These are phyloP conservation scores for Cadophora malorum DNA, from an alignment of 2,329 filamentous ascomycete genomes.

Conservation along the genomic window DNA sequence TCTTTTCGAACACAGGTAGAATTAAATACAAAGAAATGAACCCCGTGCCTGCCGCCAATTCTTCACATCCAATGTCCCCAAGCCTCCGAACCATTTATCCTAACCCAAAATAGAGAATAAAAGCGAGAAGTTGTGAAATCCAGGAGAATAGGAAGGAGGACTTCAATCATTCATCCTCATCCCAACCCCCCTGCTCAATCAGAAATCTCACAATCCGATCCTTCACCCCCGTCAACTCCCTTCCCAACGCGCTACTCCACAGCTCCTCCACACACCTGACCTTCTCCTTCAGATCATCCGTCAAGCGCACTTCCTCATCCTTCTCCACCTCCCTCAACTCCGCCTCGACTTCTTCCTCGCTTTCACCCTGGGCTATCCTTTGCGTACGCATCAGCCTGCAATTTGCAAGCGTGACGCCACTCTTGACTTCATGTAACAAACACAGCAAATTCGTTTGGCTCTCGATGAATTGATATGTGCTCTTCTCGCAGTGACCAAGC, in stretches of 20 bases:
- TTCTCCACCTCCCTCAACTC: slow-evolving; percentile 62
- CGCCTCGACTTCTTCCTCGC: slow-evolving; percentile 48
- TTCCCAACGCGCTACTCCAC: slow-evolving; percentile 87
- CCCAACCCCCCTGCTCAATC: slow-evolving; percentile 83
- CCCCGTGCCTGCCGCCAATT: not conserved
- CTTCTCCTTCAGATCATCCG: slow-evolving; percentile 90
- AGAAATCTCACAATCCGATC: slow-evolving; percentile 76
- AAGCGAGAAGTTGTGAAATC: too few species aligned
- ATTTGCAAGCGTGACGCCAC: slow-evolving; percentile 74
- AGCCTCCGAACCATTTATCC: not conserved
- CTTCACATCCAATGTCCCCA: not conserved
- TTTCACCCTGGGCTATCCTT: slow-evolving; percentile 49
- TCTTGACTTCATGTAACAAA: slow-evolving; percentile 87
- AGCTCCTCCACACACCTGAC: slow-evolving; percentile 89
- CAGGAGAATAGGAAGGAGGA: not conserved
- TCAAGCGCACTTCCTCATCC: slow-evolving; percentile 75
- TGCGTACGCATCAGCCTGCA: slow-evolving; percentile 72
- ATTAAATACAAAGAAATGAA: slow-evolving; percentile 18
- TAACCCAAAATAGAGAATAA: not conserved
- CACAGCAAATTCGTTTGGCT: slow-evolving; percentile 90
- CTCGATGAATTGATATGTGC: slow-evolving; percentile 96
- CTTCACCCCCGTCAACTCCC: slow-evolving; percentile 75
- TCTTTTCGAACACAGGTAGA: slow-evolving; percentile 4
- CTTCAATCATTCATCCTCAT: slow-evolving; percentile 48
- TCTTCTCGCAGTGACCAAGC: slow-evolving; percentile 86